These are phyloP conservation scores for Delonix regia DNA, from an alignment of 306 rosid species.

Conservation along the genomic window DNA sequence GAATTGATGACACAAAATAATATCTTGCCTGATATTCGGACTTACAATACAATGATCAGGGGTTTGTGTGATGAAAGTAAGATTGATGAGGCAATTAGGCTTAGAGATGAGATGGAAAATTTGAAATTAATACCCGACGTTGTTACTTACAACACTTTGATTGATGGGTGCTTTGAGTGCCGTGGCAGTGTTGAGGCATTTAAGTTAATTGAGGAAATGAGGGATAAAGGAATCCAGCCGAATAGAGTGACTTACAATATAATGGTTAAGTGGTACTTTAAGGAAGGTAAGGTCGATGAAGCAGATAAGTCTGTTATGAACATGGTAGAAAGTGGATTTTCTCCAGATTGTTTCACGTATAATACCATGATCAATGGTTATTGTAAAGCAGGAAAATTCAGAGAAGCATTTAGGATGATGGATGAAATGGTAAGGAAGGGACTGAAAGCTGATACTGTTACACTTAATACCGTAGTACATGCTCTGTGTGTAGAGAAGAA, in stretches of 20 bases:
- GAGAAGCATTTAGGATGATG: constrained; percentile 73
- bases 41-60: constrained; percentile 71
- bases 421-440: constrained; percentile 74
- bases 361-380: constrained; percentile 73
- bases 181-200: constrained; percentile 49
- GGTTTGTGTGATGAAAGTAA: constrained; percentile 76
- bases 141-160: constrained; percentile 86
- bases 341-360: constrained; percentile 71
- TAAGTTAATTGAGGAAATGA: constrained; percentile 67
- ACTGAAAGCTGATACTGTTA: constrained; percentile 59
- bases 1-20: constrained; percentile 62
- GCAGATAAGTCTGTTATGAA: constrained; percentile 48
- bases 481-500: constrained; percentile 66
- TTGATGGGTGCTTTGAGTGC: constrained; percentile 66
- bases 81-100: constrained; percentile 69
- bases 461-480: constrained; percentile 70
- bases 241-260: constrained; percentile 75
- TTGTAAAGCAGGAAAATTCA: constrained; percentile 73
- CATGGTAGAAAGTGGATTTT: constrained; percentile 73
- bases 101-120: constrained; percentile 72
- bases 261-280: constrained; percentile 80
- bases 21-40: constrained; percentile 74
- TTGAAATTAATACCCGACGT: constrained; percentile 66
- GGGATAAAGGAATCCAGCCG: constrained; percentile 54
- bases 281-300: constrained; percentile 74